Percentiles rank a stretch among this genome's conserved stretches.
phyloP scores from a whole-genome alignment of 2,329 filamentous ascomycete species.

The Furcasterigmium sp. region DNA sequence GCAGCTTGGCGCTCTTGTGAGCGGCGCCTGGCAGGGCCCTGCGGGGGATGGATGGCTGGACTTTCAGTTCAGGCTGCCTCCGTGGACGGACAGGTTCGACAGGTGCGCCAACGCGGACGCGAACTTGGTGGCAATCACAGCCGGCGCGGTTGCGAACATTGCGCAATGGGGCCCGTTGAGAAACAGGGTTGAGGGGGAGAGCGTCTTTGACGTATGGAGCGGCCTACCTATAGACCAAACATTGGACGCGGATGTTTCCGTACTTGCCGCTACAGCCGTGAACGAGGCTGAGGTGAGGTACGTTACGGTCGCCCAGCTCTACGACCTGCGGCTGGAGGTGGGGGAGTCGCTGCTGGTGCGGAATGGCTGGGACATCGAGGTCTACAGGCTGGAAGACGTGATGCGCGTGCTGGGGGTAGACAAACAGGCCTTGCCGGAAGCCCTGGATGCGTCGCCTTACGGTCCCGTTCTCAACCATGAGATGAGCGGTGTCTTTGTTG shows the following conservation, averaged over 20 bases:
- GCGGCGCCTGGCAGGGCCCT: too few relatives aligned
- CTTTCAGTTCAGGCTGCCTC: constrained; percentile 4
- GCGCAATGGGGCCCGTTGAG: too few relatives aligned
- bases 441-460: not conserved
- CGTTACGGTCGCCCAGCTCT: constrained; percentile 4
- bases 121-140: not conserved
- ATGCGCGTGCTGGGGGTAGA: not conserved
- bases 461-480: not conserved
- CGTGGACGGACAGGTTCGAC: not conserved
- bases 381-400: not conserved
- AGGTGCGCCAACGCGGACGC: not conserved
- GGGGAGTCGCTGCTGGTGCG: not conserved
- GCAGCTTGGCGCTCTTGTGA: too few relatives aligned
- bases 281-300: not conserved
- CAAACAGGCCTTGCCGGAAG: not conserved
- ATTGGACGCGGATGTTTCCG: not conserved
- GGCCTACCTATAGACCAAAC: not conserved
- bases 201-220: not conserved
- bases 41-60: constrained; percentile 4
- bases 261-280: not conserved
- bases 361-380: constrained; percentile 1
- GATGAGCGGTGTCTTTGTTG: too few relatives aligned
- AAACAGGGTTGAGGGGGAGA: not conserved
- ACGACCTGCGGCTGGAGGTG: not conserved
- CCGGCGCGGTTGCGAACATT: too few relatives aligned